Percentiles rank a stretch among this genome's conserved stretches.
Evolutionary conservation across 495 filamentous ascomycete genomes (phyloP).

Genomic region (Penicillium arizonense): DNA sequence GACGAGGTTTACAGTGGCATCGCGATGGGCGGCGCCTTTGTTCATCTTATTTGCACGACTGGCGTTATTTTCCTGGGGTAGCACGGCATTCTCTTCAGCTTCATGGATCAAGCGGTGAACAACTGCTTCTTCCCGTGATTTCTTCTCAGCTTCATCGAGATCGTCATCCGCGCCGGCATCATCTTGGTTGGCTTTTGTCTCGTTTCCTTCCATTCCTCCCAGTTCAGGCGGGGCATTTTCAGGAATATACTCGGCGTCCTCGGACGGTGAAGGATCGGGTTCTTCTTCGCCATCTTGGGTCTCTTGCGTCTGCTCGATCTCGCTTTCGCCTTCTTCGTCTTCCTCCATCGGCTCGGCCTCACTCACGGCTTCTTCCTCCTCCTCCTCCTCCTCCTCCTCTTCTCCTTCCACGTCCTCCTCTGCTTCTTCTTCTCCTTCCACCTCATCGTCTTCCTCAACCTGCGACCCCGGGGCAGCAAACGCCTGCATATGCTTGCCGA

Average conservation of each 20-base stretch:
- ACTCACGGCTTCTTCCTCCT: constrained; percentile 17
- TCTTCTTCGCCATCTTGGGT: constrained; percentile 13
- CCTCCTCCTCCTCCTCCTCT: constrained; percentile 24
- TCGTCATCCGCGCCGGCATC: constrained; percentile 37
- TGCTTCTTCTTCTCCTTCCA: constrained; percentile 27
- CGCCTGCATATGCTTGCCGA: constrained; percentile 65
- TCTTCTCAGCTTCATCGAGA: constrained; percentile 62
- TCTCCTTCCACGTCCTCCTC: constrained; percentile 34
- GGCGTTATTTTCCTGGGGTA: constrained; percentile 52
- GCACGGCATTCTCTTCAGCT: constrained; percentile 57
- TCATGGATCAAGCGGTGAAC: constrained; percentile 61
- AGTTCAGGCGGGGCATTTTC: constrained; percentile 11
- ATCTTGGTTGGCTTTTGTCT: constrained; percentile 13
- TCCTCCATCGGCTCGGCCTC: constrained; percentile 22
- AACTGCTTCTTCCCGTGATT: constrained; percentile 62
- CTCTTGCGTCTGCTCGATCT: constrained; percentile 12
- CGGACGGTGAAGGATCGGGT: constrained; percentile 6
- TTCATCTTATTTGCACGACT: constrained; percentile 64
- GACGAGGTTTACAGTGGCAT: constrained; percentile 64
- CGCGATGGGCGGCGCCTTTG: constrained; percentile 60
- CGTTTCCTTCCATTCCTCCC: constrained; percentile 7
- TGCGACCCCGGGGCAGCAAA: constrained; percentile 73
- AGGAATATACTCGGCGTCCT: constrained; percentile 9
- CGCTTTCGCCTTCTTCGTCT: constrained; percentile 14
- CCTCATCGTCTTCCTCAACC: constrained; percentile 21